These are phyloP conservation scores for Albifimbria verrucaria DNA, from an alignment of 2,329 filamentous ascomycete genomes.

Conservation along the genomic window DNA sequence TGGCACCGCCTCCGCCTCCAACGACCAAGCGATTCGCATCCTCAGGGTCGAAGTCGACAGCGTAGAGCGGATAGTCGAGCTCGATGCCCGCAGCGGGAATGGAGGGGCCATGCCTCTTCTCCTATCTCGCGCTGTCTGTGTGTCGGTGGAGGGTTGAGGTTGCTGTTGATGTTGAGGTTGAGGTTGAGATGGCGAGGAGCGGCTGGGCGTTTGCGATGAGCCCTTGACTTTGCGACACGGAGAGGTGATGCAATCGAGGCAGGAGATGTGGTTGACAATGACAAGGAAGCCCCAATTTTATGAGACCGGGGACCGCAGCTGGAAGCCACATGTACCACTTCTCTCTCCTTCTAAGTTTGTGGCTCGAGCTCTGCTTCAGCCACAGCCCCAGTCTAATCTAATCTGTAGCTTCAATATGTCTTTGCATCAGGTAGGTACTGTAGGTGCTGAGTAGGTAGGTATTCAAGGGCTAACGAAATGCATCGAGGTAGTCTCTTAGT, in stretches of 20 bases:
- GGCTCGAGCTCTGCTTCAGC: slow-evolving; percentile 1
- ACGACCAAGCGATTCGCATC: slow-evolving; percentile 75
- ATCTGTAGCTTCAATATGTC: slow-evolving; percentile 10
- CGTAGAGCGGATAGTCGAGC: slow-evolving; percentile 80
- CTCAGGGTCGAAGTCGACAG: slow-evolving; percentile 82
- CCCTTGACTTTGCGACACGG: background rate
- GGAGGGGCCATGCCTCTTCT: slow-evolving; percentile 29
- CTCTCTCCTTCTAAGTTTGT: no score
- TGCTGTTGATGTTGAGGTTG: no score
- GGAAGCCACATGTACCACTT: slow-evolving; percentile 7
- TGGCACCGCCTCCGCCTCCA: slow-evolving; percentile 82
- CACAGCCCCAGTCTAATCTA: slow-evolving; percentile 6
- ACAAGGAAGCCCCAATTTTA: slow-evolving; percentile 6
- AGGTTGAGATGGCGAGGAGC: no score
- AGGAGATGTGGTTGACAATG: slow-evolving; percentile 3
- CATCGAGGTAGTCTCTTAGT: no score
- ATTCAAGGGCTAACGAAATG: no score
- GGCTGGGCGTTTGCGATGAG: no score
- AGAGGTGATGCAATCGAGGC: background rate
- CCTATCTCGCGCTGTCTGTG: background rate
- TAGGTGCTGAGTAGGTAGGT: no score
- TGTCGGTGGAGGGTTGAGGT: no score
- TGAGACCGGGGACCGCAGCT: slow-evolving; percentile 10
- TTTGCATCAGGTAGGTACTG: no score
- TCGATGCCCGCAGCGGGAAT: slow-evolving; percentile 57